Base-by-base conservation (phyloP, 148 eudicot genomes). In the Chenopodium formosanum region DNA sequence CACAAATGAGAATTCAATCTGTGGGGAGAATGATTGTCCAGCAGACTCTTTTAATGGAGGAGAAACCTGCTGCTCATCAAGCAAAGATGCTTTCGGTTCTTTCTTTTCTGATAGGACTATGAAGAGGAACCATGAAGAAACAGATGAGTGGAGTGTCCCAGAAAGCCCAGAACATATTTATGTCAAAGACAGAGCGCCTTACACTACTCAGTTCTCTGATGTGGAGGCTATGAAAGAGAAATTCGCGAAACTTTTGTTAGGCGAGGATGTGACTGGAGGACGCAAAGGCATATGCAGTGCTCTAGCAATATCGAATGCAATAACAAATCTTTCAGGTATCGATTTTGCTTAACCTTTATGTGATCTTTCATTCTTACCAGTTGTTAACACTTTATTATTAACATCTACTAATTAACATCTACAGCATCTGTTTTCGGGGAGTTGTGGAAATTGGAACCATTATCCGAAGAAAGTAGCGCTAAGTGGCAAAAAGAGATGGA, bases 391-490 rank as follows among this genome's bases (percentile, higher is more conserved):
- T 32, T 32, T 50, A 9, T 25, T 25, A 25, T 25, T 34, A 2
- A 2, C 37, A 25, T 34, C 31, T 73, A 44, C 60, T 7, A 58
- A 68, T 63, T 48, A 32, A 50, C n/a, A 40, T 27, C 32, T 89
- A 50, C 91, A 97, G 99, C 93, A 82, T 87, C 97, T 48, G 89
- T 94, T 63, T 97, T 94, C 78, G 99, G 98, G 27, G 99, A 97
- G 91, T 86, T 97, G 67, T 97, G 99, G 99, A 94, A 93, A 82
- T 85, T 97, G 76, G 99, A 94, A 78, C 99, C 99, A 7, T 85
- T 97, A 65, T 76, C 91, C 9, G 92, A 92, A 86, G 98, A 94
- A 25, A 84, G 79, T 77, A 94, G 90, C 86, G 84, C 82, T 13
- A 94, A 85, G 79, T 97, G 98, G 99, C 82, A 80, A 84, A 90